A percentile compares a stretch with the other conserved stretches of the same genome.
Evolutionary conservation across 768 basidiomycete genomes (phyloP).

Genomic region (Rhizopogon vinicolor): DNA sequence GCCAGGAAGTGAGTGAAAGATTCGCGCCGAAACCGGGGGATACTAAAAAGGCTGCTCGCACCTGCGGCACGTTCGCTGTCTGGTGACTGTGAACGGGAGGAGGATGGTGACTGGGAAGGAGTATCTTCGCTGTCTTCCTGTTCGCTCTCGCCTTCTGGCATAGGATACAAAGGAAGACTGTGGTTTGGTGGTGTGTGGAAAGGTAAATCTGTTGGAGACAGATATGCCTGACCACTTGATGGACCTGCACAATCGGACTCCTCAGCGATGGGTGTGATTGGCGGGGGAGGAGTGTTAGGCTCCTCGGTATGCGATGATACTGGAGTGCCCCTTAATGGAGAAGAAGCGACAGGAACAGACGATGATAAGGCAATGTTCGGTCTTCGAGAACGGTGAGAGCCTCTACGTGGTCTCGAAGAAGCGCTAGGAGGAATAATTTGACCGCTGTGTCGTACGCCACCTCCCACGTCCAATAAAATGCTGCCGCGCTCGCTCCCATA

Average conservation of each 20-base stretch:
- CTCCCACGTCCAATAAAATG: slow-evolving; percentile 88
- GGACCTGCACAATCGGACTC: slow-evolving; percentile 48
- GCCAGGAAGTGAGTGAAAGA: slow-evolving; percentile 66
- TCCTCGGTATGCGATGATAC: slow-evolving; percentile 38
- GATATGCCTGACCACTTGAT: slow-evolving; percentile 45
- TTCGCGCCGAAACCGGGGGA: slow-evolving; percentile 59
- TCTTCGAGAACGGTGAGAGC: slow-evolving; percentile 59
- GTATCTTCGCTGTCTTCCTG: slow-evolving; percentile 24
- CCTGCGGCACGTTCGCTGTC: slow-evolving; percentile 54
- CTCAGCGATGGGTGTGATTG: slow-evolving; percentile 78
- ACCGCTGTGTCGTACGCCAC: slow-evolving; percentile 27
- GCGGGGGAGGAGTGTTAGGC: slow-evolving; percentile 50
- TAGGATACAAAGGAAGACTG: slow-evolving; percentile 41
- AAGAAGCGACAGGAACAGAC: slow-evolving; percentile 46
- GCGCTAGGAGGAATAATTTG: slow-evolving; percentile 38
- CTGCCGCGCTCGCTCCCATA: slow-evolving; percentile 97
- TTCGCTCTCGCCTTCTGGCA: slow-evolving; percentile 15
- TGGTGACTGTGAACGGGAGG: slow-evolving; percentile 58
- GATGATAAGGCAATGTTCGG: slow-evolving; percentile 37
- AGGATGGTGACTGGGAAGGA: slow-evolving; percentile 11
- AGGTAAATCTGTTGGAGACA: slow-evolving; percentile 61
- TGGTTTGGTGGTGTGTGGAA: slow-evolving; percentile 51
- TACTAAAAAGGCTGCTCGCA: slow-evolving; percentile 80
- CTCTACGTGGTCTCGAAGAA: slow-evolving; percentile 38
- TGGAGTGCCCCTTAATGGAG: slow-evolving; percentile 58